Base-by-base conservation (phyloP, 2,329 filamentous ascomycete genomes). In the Cladosporium velox region DNA sequence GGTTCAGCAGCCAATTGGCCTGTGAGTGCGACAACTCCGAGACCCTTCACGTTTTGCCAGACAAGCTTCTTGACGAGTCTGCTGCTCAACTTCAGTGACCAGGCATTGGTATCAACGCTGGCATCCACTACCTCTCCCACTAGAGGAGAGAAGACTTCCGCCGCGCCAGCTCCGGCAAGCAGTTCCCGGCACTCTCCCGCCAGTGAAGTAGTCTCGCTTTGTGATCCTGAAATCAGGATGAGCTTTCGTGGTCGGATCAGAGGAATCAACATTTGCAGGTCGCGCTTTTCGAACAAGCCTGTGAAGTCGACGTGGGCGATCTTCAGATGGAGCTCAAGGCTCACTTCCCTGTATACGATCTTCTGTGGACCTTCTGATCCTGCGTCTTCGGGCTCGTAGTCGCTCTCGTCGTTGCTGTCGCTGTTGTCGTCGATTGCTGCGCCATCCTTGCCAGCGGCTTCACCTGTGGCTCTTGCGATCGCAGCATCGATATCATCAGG, bases 91-190 rank as follows among this genome's bases (percentile, higher is more conserved):
- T 93, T 96, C 67, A 99, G 91, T 28, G 91, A 90, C 95, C 96
- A 99, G 4, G 95, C 93, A 76, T 98, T 97, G 5, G 94, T 98
- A 76, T 99, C 95, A 51, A 98, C 94, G 74, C 93, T 97, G 14
- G 94, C 95, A 77, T 99, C 90, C 51, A 99, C 85, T 15, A 84
- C 82, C 38, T 85, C 82, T 28, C 93, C 93, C n/a, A 91, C 82
- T 11, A 81, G 78, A 1, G 95, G 95, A 0, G 92, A 93, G 75
- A 94, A 94, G 5, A 99, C 91, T 28, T 72, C 70, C 18, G 71
- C 70, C 3, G 59, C 66, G 35, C 63, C 71, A n/a, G 68, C 70
- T 54, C 82, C 80, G 38, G 78, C 77, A 6, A 88, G 79, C 0
- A 93, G 82, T 71, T 88, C 88, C 67, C 89, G 87, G 77, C 92